Evolutionary conservation across 768 basidiomycete genomes (phyloP).

Genomic region (Boletus insuetus): DNA sequence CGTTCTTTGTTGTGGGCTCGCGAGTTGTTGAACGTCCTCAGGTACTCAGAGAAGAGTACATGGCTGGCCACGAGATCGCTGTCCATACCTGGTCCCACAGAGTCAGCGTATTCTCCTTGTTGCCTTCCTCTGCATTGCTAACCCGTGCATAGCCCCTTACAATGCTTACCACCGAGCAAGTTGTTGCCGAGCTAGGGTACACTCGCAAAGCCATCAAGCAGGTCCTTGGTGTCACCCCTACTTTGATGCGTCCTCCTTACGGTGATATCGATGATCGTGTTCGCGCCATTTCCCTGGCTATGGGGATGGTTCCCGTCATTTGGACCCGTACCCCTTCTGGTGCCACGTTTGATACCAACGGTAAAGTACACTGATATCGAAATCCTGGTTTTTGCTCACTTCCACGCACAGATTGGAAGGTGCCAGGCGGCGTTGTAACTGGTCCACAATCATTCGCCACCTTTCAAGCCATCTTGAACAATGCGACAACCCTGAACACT

Average conservation of each 20-base stretch:
- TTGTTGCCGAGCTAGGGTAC: constrained; percentile 94
- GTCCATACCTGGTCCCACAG: constrained; percentile 92
- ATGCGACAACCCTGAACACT: constrained; percentile 57
- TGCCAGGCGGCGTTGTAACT: constrained; percentile 69
- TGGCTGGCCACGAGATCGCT: constrained; percentile 75
- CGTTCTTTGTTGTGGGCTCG: constrained; percentile 90
- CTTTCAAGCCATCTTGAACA: constrained; percentile 72
- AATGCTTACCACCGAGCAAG: constrained; percentile 70
- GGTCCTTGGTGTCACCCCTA: constrained; percentile 74
- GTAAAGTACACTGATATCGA: constrained; percentile 32
- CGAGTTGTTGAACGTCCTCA: constrained; percentile 77
- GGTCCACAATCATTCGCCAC: constrained; percentile 64
- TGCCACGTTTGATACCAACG: constrained; percentile 69
- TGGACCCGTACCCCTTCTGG: constrained; percentile 71
- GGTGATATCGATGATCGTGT: constrained; percentile 94
- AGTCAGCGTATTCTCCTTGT: constrained; percentile 32
- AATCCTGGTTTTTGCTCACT: constrained; percentile 5
- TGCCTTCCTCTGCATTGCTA: constrained; percentile 9
- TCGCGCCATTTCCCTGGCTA: constrained; percentile 82
- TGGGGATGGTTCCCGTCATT: constrained; percentile 89
- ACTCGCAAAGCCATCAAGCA: constrained; percentile 80
- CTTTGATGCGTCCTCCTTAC: constrained; percentile 76
- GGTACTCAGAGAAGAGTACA: constrained; percentile 77
- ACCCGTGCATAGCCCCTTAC: constrained; percentile 51
- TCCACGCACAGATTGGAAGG: constrained; percentile 69